A percentile compares a stretch with the other conserved stretches of the same genome.
phyloP scores from a whole-genome alignment of 2,329 filamentous ascomycete genomes.

The Elsinoe arachidis region DNA sequence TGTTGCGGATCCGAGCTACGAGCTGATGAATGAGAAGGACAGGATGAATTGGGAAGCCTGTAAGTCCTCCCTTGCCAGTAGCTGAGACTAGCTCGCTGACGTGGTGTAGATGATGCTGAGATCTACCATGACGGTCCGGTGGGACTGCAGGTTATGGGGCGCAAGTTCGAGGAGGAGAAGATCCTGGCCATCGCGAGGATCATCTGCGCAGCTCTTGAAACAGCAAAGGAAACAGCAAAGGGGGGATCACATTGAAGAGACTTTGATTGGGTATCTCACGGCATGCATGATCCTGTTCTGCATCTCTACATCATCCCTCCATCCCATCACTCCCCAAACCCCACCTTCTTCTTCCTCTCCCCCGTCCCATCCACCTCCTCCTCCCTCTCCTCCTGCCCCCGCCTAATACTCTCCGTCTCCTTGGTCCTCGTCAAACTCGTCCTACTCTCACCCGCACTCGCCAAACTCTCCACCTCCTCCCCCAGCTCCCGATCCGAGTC shows the following conservation, averaged over 20 bases:
- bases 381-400: neutral
- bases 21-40: slow-evolving; percentile 25
- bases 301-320: too few species aligned
- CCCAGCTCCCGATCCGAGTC: slow-evolving; percentile 57
- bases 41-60: slow-evolving; percentile 15
- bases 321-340: neutral
- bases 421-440: slow-evolving; percentile 41
- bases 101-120: slow-evolving; percentile 29
- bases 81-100: neutral
- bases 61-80: neutral
- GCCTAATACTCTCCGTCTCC: neutral
- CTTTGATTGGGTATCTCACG: too few species aligned
- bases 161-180: slow-evolving; percentile 32
- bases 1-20: slow-evolving; percentile 21
- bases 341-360: neutral
- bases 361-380: neutral
- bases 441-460: slow-evolving; percentile 59
- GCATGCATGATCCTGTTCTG: too few species aligned
- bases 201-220: neutral
- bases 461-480: slow-evolving; percentile 54
- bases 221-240: neutral
- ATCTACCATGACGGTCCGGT: slow-evolving; percentile 33
- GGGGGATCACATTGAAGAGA: neutral
- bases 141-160: slow-evolving; percentile 30
- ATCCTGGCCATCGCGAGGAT: slow-evolving; percentile 28